These are phyloP conservation scores for Colletotrichum paranaense DNA, from an alignment of 2,329 filamentous ascomycete genomes.

Conservation along the genomic window DNA sequence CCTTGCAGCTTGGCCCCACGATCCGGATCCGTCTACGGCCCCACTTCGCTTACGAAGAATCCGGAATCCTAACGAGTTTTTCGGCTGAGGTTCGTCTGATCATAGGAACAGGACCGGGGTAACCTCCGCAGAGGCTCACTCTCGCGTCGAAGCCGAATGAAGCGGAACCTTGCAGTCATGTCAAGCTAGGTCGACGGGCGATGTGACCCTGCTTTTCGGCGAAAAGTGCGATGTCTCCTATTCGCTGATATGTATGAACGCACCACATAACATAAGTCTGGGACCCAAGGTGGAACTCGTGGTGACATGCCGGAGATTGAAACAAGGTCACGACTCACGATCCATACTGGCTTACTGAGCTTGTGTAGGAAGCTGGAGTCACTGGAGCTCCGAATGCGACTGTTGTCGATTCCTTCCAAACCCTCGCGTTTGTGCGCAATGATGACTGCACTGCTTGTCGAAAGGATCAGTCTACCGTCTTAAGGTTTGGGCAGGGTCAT, in stretches of 20 bases:
- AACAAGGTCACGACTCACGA: not conserved
- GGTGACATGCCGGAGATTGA: not conserved
- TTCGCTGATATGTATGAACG: not conserved
- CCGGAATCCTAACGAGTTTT: not conserved
- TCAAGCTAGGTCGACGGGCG: not conserved
- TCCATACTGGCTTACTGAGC: not conserved
- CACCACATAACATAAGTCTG: not conserved
- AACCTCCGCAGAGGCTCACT: not conserved
- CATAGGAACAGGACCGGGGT: not conserved
- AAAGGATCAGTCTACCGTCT: not conserved
- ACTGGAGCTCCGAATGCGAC: not conserved
- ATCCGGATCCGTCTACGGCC: not conserved
- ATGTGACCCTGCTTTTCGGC: not conserved
- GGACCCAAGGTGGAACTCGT: not conserved
- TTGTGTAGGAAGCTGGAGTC: not conserved
- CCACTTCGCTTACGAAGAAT: not conserved
- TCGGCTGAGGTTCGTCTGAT: not conserved
- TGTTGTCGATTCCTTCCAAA: not conserved
- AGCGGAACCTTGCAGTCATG: not conserved
- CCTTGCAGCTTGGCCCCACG: not conserved
- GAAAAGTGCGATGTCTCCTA: not conserved
- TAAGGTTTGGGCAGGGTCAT: not conserved
- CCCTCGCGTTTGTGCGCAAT: not conserved
- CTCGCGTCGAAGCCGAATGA: not conserved
- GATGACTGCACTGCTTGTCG: not conserved